Base-by-base conservation (phyloP, 192 early-diverging fungal species). In the Neocallimastix lanati region DNA sequence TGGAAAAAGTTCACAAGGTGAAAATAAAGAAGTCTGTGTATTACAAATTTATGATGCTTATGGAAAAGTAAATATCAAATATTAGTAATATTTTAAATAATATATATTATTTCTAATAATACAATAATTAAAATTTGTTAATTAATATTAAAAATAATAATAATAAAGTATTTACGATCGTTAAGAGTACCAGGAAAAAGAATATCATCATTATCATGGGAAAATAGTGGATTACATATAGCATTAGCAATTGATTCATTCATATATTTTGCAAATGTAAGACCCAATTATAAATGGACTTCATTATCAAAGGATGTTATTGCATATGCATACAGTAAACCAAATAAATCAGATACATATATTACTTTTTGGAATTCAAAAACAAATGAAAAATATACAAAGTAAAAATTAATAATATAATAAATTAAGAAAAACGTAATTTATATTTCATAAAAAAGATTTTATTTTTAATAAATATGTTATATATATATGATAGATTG, bases 241-340 rank as follows among this genome's bases (percentile, higher is more conserved):
- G 90, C 90, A 27, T 78, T 91, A 13, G 87, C 88, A 5, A 88
- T 91, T 29, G 90, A 91, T 77, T 86, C 86, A 3, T 88, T 88
- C 78, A 86, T 91, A 36, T 91, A 87, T 84, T 91, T 91, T 81
- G 88, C 87, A 13, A 90, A 91, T 82, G 84, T 91, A 76, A 84
- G 88, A 28, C 85, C 85, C 7, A 84, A 90, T 79, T 89, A 90
- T 77, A 83, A 84, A 58, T 88, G 86, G 86, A 82, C 84, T 28
- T 84, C 82, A 50, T 86, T 90, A 76, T 85, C 86, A 11, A 30
- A 82, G 2, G 85, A 90, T 78, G 84, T 87, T 7, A 76, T 90
- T 67, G 88, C 86, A 18, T 90, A 88, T 77, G 82, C 87, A 0
- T 87, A 82, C 76, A 82, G 82, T 67, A 80, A 84, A 38, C 79